phyloP scores from a whole-genome alignment of 441 rosid genomes.

The Erysimum pusillum region DNA sequence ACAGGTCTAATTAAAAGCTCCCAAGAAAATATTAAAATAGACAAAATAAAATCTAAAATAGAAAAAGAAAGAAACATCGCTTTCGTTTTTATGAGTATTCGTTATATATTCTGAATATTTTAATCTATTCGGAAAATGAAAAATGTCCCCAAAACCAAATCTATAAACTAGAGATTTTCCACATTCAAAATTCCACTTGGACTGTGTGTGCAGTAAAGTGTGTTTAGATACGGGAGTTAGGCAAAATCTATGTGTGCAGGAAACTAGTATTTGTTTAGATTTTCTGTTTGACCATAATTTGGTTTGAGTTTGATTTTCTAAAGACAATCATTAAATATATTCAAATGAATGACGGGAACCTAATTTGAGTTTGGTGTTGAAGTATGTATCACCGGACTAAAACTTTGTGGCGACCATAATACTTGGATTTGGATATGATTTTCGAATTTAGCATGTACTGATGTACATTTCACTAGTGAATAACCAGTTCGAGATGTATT shows the following conservation, averaged over 20 bases:
- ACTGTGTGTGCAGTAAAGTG: constrained; percentile 38
- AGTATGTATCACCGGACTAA: constrained; percentile 2
- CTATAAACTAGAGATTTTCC: constrained; percentile 33
- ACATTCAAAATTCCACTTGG: constrained; percentile 38
- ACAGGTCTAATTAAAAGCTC: constrained; percentile 37
- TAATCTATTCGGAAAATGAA: background rate
- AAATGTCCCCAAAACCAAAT: constrained; percentile 16
- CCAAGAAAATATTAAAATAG: constrained; percentile 24
- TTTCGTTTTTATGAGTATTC: constrained; percentile 36
- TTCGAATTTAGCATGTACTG: background rate
- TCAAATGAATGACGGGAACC: background rate
- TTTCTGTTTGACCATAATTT: constrained; percentile 9
- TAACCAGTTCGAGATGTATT: background rate
- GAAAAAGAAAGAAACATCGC: constrained; percentile 30
- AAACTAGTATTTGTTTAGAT: constrained; percentile 36
- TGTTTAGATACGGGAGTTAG: constrained; percentile 39
- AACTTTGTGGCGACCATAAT: background rate
- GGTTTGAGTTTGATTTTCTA: constrained; percentile 3
- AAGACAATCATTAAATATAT: background rate
- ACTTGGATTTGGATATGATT: background rate
- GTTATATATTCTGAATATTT: background rate
- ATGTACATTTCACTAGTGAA: constrained; percentile 5
- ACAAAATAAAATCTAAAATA: constrained; percentile 32
- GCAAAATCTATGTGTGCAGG: too few relatives aligned
- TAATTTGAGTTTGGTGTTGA: constrained; percentile 6